Evolutionary conservation across 208 protist species (phyloP).

Genomic region (Wallacemonas sp.): DNA sequence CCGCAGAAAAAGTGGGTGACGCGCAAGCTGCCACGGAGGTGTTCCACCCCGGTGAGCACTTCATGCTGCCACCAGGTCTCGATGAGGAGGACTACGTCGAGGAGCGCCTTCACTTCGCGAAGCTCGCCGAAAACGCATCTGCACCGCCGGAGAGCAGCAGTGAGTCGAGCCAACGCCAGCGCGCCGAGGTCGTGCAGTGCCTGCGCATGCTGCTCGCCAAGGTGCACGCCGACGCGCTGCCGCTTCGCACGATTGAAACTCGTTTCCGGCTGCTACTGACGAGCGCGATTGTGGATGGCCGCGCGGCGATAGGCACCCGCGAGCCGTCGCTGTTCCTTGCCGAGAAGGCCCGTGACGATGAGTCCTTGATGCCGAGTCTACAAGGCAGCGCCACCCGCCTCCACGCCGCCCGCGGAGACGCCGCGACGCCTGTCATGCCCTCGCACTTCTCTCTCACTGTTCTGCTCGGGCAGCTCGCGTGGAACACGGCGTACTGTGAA

Average conservation of each 20-base stretch:
- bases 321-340: background rate
- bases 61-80: slow-evolving; percentile 38
- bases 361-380: slow-evolving; percentile 1
- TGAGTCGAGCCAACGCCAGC: background rate
- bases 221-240: slow-evolving; percentile 51
- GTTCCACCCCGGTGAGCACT: background rate
- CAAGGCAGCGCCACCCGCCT: background rate
- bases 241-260: slow-evolving; percentile 25
- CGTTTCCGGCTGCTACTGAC: slow-evolving; percentile 20
- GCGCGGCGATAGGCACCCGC: background rate
- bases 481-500: slow-evolving; percentile 49
- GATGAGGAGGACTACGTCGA: slow-evolving; percentile 54
- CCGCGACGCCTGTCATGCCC: background rate
- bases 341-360: background rate
- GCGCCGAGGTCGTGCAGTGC: slow-evolving; percentile 17
- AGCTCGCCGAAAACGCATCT: too few species aligned
- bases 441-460: slow-evolving; percentile 25
- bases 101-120: slow-evolving; percentile 18
- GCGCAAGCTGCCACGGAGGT: background rate
- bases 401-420: background rate
- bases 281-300: background rate
- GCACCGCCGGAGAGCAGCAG: too few species aligned
- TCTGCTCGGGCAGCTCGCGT: slow-evolving; percentile 43
- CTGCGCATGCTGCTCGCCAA: slow-evolving; percentile 30
- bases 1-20: background rate